phyloP scores from a whole-genome alignment of 805 yeast species.

The Zygoascus biomembranicola region DNA sequence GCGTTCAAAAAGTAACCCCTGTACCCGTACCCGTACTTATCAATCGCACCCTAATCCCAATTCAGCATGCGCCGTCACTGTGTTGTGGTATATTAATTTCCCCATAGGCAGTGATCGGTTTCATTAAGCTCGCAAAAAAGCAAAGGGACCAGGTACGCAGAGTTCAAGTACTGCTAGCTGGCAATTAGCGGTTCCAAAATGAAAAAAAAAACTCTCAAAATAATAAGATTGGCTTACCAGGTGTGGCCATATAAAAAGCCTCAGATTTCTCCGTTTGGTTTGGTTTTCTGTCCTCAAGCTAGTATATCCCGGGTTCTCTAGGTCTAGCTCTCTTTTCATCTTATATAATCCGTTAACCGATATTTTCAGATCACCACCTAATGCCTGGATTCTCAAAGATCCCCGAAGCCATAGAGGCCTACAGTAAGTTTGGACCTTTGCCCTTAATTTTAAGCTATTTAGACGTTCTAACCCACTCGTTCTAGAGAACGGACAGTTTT shows the following conservation, averaged over 20 bases:
- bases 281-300: neutral
- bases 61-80: neutral
- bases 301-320: neutral
- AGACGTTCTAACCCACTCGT: neutral
- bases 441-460: neutral
- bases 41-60: neutral
- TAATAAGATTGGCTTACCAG: neutral
- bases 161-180: neutral
- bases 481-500: constrained; percentile 61
- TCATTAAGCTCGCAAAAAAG: neutral
- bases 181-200: neutral
- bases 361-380: neutral
- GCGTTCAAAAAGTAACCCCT: no score
- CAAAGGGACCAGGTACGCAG: neutral
- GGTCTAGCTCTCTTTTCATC: neutral
- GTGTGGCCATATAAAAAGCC: neutral
- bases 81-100: neutral
- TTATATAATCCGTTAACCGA: neutral
- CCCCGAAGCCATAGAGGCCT: constrained; percentile 66
- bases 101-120: neutral
- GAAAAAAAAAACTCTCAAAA: neutral
- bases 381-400: constrained; percentile 31
- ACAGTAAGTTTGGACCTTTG: constrained; percentile 32
- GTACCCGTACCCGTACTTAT: neutral
- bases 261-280: neutral